Evolutionary conservation across 1,284 basidiomycete species (phyloP), one percentile per base, ranked within the genome.

Genomic region (Rhodotorula sp.): DNA sequence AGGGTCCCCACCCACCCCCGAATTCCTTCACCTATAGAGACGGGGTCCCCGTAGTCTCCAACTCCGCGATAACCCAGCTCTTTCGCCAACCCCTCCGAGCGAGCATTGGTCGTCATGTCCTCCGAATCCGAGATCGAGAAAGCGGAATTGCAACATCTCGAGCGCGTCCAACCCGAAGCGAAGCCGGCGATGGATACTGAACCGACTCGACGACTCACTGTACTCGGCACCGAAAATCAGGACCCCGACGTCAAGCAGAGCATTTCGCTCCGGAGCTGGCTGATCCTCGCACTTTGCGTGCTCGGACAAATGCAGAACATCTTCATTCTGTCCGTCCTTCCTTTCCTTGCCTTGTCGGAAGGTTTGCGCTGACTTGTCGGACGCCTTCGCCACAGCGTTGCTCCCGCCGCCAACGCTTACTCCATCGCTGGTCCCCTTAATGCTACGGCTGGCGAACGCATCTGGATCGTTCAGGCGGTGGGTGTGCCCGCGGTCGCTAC

Each of bases 401-500:
- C 67, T 18, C 67, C 67, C 17, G 67, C 67, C 42, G 67, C 62
- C 4, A 59, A 59, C n/a, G 42, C 60, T 4, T 68, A 68, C 55
- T 22, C 67, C 6, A 64, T 68, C n/a, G 67, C 67, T 44, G 55
- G 55, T 17, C 55, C 67, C 3, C 37, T 68, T 20, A n/a, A 33
- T 10, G 67, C 51, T 4, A 68, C 55, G 55, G 30, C 46, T 1
- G 60, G 59, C 33, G 44, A 68, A 44, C 55, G 67, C n/a, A 64
- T 64, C 60, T 68, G 67, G 67, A 68, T 68, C 42, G 67, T 68
- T 18, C 55, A 68, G 17, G 67, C 55, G 1, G 63, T 44, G 1
- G 26, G 63, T 42, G 62, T 68, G 4, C 67, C 67, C 18, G 44
- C 53, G 5, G 62, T 68, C 26, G 67, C 44, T 6, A 64, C 67